Evolutionary conservation across 1,284 basidiomycete genomes (phyloP), one percentile per base, ranked within the genome.

Genomic region (Spongispora temasekensis): DNA sequence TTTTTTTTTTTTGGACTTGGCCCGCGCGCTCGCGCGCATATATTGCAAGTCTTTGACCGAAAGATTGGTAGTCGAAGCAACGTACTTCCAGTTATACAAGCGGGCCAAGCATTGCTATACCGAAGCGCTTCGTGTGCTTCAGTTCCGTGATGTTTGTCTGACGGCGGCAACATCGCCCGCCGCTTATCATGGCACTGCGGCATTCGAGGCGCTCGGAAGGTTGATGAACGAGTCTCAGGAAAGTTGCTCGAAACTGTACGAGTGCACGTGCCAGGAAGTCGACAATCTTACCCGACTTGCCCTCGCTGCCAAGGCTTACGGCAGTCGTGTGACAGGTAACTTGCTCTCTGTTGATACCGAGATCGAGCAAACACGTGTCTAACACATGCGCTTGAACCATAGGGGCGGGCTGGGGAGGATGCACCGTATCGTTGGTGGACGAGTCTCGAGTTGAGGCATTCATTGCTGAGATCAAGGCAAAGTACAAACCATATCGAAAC

Each of bases 321-420:
- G n/a, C n/a, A n/a, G n/a, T n/a, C n/a, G n/a, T n/a, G n/a, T n/a
- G n/a, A n/a, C n/a, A n/a, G n/a, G n/a, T n/a, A n/a, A n/a, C n/a
- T n/a, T n/a, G n/a, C n/a, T n/a, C n/a, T n/a, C n/a, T n/a, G n/a
- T n/a, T n/a, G n/a, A n/a, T n/a, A n/a, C n/a, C n/a, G n/a, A n/a
- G n/a, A n/a, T n/a, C n/a, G n/a, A n/a, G n/a, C n/a, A n/a, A n/a
- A n/a, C n/a, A n/a, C n/a, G n/a, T n/a, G n/a, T n/a, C n/a, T n/a
- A n/a, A n/a, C n/a, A n/a, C n/a, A n/a, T n/a, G n/a, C n/a, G n/a
- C n/a, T n/a, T n/a, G n/a, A n/a, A n/a, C n/a, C n/a, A n/a, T 5
- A 89, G 90, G 91, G 46, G 94, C 94, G 0, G 94, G 94, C 2
- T 97, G 93, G 94, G 94, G 94, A 55, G 94, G 94, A 13, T 94